Percentiles rank a stretch among this genome's conserved stretches.
phyloP scores from a whole-genome alignment of 2,329 filamentous ascomycete species.

The Calonectria henricotiae region DNA sequence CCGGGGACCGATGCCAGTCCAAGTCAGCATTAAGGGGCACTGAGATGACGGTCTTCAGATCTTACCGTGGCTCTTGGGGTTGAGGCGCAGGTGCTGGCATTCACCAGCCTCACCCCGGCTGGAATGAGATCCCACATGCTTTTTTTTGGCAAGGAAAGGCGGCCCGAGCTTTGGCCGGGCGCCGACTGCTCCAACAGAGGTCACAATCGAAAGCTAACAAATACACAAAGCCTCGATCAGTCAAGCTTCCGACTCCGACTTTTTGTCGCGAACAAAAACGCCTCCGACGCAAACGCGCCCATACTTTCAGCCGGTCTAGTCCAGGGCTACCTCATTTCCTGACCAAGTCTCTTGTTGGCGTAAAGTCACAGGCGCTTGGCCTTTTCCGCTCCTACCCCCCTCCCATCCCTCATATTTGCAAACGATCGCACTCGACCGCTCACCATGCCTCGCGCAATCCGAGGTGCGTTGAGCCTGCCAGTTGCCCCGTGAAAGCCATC shows the following conservation, averaged over 20 bases:
- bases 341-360: conserved; percentile 18
- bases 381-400: not conserved
- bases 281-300: conserved; percentile 21
- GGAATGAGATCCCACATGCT: conserved; percentile 35
- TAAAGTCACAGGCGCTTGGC: not conserved
- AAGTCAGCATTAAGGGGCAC: conserved; percentile 6
- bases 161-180: conserved; percentile 35
- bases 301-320: conserved; percentile 19
- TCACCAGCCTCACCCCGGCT: conserved; percentile 21
- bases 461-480: conserved; percentile 61
- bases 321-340: not conserved
- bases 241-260: conserved; percentile 14
- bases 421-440: conserved; percentile 16
- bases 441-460: conserved; percentile 72
- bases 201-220: not conserved
- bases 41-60: not conserved
- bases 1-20: conserved; percentile 2
- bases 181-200: conserved; percentile 9
- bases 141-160: not conserved
- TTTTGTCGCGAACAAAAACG: conserved; percentile 19
- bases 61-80: conserved; percentile 7
- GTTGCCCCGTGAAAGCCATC: not conserved
- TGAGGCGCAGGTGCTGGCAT: conserved; percentile 33
- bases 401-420: not conserved
- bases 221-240: conserved; percentile 16